phyloP scores from a whole-genome alignment of 2,329 filamentous ascomycete species.

The Curvularia sp. region DNA sequence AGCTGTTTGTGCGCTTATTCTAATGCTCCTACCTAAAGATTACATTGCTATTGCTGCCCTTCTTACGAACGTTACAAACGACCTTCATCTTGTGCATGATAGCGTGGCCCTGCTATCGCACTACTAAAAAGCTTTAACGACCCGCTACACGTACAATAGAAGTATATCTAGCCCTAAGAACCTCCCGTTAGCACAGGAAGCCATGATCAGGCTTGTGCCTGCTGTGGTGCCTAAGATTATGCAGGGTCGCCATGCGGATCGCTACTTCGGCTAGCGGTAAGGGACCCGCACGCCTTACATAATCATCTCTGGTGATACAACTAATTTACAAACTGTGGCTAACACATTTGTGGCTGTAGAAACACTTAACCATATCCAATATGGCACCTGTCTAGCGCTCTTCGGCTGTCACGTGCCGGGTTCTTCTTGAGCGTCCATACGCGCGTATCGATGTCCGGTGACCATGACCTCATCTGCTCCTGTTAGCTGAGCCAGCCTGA shows the following conservation, averaged over 20 bases:
- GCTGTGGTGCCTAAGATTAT: slow-evolving; percentile 9
- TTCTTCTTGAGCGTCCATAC: no score
- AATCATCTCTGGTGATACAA: no score
- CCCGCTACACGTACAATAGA: slow-evolving; percentile 1
- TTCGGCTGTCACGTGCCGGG: no score
- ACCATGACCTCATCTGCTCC: no score
- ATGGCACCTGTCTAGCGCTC: no score
- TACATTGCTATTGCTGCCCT: slow-evolving; percentile 11
- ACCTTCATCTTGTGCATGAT: slow-evolving; percentile 3
- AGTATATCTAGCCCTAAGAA: slow-evolving; percentile 7
- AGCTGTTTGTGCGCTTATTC: slow-evolving; percentile 3
- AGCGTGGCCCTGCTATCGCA: slow-evolving; percentile 3
- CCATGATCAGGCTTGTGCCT: slow-evolving; percentile 4
- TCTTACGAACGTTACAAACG: slow-evolving; percentile 8
- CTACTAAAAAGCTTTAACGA: slow-evolving; percentile 6
- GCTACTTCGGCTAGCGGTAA: background rate
- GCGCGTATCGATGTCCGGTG: no score
- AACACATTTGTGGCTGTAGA: no score
- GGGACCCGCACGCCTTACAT: no score
- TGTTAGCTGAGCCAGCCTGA: no score
- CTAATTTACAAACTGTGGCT: no score
- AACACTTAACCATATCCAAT: no score
- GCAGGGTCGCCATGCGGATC: slow-evolving; percentile 10
- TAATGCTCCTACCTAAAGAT: slow-evolving; percentile 8
- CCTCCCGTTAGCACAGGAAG: background rate